A percentile compares a stretch with the other conserved stretches of the same genome.
Conservation (phyloP, 1,284 basidiomycete genomes). For the Heterobasidion parviporum region DNA sequence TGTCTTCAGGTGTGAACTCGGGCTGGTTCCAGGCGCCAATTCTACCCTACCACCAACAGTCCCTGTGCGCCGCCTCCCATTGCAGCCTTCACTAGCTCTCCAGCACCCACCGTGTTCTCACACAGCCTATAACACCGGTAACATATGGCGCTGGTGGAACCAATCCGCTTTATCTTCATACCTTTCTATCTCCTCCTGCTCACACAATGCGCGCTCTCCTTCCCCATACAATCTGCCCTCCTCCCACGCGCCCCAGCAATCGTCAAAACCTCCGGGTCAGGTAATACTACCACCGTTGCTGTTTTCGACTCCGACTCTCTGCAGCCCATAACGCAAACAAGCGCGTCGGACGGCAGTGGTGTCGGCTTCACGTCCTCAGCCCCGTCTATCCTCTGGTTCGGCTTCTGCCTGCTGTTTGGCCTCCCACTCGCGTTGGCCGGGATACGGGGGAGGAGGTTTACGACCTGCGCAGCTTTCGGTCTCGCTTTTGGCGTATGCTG, state of each 20-base stretch:
- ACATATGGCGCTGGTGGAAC: background rate
- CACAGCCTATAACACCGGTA: too few relatives aligned
- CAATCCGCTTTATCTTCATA: background rate
- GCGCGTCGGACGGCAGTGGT: conserved; percentile 53
- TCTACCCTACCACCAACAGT: too few relatives aligned
- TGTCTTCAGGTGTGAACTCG: background rate
- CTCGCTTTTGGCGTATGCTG: conserved; percentile 37
- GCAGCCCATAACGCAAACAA: conserved; percentile 38
- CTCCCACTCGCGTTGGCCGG: conserved; percentile 46
- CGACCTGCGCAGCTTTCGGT: conserved; percentile 46
- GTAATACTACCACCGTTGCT: conserved; percentile 15
- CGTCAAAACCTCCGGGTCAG: conserved; percentile 21
- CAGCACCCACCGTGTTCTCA: too few relatives aligned
- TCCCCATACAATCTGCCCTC: background rate
- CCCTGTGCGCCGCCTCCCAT: too few relatives aligned
- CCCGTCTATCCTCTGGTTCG: conserved; percentile 50
- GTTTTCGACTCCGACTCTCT: conserved; percentile 38
- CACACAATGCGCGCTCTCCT: background rate
- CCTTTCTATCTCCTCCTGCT: background rate
- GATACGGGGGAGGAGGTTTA: conserved; percentile 44
- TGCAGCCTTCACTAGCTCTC: too few relatives aligned
- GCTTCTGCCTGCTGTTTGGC: conserved; percentile 41
- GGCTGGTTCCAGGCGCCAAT: background rate
- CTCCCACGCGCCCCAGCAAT: background rate
- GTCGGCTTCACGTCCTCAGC: conserved; percentile 27